A percentile compares a stretch with the other conserved stretches of the same genome.
These are phyloP conservation scores for Paecilomyces sp. DNA, from an alignment of 2,329 filamentous ascomycete species.

Conservation along the genomic window DNA sequence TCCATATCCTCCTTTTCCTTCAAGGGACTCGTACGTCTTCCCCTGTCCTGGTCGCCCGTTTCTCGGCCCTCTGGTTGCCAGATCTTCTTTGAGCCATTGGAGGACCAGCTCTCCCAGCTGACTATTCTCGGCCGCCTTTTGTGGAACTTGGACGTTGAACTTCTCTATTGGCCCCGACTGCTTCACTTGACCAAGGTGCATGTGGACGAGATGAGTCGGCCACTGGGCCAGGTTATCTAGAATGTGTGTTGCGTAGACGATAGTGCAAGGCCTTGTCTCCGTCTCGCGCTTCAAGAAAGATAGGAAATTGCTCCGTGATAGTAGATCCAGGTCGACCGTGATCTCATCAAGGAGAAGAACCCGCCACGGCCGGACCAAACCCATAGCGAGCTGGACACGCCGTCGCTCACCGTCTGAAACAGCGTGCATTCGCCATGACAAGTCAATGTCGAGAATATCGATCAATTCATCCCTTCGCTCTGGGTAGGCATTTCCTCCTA, in stretches of 20 bases:
- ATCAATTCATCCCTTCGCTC: conserved; percentile 81
- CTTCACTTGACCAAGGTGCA: conserved; percentile 82
- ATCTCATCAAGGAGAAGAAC: conserved; percentile 92
- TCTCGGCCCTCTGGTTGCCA: conserved; percentile 70
- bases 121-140: conserved; percentile 64
- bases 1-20: conserved; percentile 60
- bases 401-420: conserved; percentile 89
- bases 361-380: conserved; percentile 81
- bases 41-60: conserved; percentile 49
- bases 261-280: conserved; percentile 70
- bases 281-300: conserved; percentile 83
- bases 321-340: conserved; percentile 89
- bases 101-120: conserved; percentile 81
- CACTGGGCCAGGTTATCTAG: conserved; percentile 89
- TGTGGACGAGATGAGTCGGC: conserved; percentile 94
- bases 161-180: conserved; percentile 71
- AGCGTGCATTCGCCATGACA: conserved; percentile 89
- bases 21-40: conserved; percentile 46
- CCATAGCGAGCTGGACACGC: conserved; percentile 93
- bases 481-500: conserved; percentile 79
- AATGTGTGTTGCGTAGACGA: conserved; percentile 97
- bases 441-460: conserved; percentile 82
- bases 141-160: conserved; percentile 53
- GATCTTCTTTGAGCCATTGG: conserved; percentile 75
- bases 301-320: conserved; percentile 78